Percentiles rank a stretch among this genome's conserved stretches.
phyloP scores from a whole-genome alignment of 164 flowering plant genomes.

The Cinnamomum micranthum region DNA sequence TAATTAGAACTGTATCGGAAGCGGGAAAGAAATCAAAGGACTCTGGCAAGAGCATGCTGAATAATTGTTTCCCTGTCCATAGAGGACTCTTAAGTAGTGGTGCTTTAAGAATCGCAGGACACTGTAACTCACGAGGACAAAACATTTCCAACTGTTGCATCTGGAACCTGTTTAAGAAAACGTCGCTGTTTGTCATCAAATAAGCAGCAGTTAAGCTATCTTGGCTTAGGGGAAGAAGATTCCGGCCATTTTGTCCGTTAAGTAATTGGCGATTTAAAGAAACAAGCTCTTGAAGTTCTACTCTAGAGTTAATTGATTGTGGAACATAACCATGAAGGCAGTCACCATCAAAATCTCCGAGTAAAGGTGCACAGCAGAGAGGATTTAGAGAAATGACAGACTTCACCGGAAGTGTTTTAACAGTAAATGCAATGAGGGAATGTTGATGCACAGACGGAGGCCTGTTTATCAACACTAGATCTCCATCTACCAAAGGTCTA shows the following conservation, averaged over 20 bases:
- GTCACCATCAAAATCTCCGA: constrained; percentile 97
- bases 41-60: constrained; percentile 69
- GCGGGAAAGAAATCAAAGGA: constrained; percentile 42
- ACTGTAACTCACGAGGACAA: constrained; percentile 26
- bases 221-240: constrained; percentile 66
- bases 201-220: constrained; percentile 81
- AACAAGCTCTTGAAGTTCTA: constrained; percentile 80
- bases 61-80: constrained; percentile 81
- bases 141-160: constrained; percentile 84
- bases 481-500: constrained; percentile 75
- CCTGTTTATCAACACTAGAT: constrained; percentile 67
- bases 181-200: constrained; percentile 46
- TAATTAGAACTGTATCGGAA: constrained; percentile 35
- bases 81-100: constrained; percentile 18
- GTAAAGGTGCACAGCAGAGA: constrained; percentile 72
- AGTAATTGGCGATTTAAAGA: constrained; percentile 53
- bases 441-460: constrained; percentile 97
- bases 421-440: constrained; percentile 68
- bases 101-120: constrained; percentile 53
- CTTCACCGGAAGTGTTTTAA: constrained; percentile 54
- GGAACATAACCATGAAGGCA: constrained; percentile 91
- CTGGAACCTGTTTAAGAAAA: constrained; percentile 34
- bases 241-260: constrained; percentile 75
- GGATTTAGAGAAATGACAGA: constrained; percentile 78
- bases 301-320: constrained; percentile 63